phyloP scores from a whole-genome alignment of 495 filamentous ascomycete genomes.

The Penicillium coprophilum region DNA sequence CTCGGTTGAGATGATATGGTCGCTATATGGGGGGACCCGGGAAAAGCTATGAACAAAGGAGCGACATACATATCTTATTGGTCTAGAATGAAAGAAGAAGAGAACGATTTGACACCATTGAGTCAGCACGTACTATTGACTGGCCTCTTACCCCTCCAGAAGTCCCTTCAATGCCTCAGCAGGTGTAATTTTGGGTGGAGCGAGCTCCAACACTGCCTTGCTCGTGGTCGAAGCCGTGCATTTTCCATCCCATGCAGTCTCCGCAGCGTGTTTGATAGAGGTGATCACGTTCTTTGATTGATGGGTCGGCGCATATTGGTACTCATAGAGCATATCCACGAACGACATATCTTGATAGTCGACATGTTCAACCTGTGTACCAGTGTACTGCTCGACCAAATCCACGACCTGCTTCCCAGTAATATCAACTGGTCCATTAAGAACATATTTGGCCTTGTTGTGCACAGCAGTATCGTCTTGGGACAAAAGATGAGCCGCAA shows the following conservation, averaged over 20 bases:
- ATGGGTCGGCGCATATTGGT: slow-evolving; percentile 10
- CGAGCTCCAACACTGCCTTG: slow-evolving; percentile 32
- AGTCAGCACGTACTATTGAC: neutral
- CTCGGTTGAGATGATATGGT: too few species aligned
- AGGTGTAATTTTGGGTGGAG: slow-evolving; percentile 28
- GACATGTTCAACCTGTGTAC: slow-evolving; percentile 35
- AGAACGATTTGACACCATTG: neutral
- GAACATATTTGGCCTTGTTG: slow-evolving; percentile 41
- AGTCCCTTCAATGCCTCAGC: slow-evolving; percentile 20
- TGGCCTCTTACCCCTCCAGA: slow-evolving; percentile 12
- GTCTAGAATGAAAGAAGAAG: neutral
- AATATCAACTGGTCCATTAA: slow-evolving; percentile 47
- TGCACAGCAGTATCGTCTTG: slow-evolving; percentile 33
- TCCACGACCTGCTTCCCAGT: slow-evolving; percentile 39
- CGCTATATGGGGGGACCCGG: neutral
- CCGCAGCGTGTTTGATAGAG: slow-evolving; percentile 25
- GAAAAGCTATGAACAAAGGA: neutral
- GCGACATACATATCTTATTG: neutral
- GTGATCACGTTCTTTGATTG: slow-evolving; percentile 27
- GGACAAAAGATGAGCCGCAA: slow-evolving; percentile 42
- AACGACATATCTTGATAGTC: slow-evolving; percentile 38
- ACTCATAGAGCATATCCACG: slow-evolving; percentile 26
- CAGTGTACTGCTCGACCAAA: slow-evolving; percentile 43
- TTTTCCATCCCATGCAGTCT: slow-evolving; percentile 31
- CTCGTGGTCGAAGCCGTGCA: slow-evolving; percentile 37